Evolutionary conservation across 2,329 filamentous ascomycete species (phyloP).

Genomic region (Aspergillus hiratsukae): DNA sequence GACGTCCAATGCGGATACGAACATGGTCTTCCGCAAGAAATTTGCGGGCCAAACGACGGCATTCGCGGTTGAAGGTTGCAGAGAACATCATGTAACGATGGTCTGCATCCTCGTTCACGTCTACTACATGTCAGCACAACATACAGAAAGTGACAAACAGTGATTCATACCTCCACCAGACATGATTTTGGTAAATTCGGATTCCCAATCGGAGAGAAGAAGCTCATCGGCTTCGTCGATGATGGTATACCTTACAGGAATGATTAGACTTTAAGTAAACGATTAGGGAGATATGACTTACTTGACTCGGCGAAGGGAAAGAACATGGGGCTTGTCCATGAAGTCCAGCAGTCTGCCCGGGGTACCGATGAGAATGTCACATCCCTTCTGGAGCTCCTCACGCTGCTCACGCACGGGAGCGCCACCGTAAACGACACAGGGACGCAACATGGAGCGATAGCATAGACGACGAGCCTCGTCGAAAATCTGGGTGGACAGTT

Average conservation of each 20-base stretch:
- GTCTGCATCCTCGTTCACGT: constrained; percentile 72
- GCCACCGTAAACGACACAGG: constrained; percentile 85
- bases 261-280: neutral
- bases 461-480: constrained; percentile 89
- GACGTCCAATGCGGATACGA: constrained; percentile 79
- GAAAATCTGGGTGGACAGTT: constrained; percentile 91
- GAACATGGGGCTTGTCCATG: constrained; percentile 63
- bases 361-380: constrained; percentile 82
- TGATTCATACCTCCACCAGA: constrained; percentile 66
- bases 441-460: constrained; percentile 91
- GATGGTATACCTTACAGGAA: constrained; percentile 54
- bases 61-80: constrained; percentile 81
- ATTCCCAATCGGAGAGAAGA: constrained; percentile 72
- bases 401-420: constrained; percentile 66
- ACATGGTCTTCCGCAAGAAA: constrained; percentile 71
- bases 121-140: constrained; percentile 22
- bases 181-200: constrained; percentile 71
- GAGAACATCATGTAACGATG: constrained; percentile 80
- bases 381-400: constrained; percentile 71
- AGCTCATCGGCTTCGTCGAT: constrained; percentile 97
- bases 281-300: constrained; percentile 38
- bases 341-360: constrained; percentile 84
- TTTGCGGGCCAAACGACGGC: constrained; percentile 70
- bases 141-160: constrained; percentile 5
- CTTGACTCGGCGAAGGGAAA: constrained; percentile 72